Conservation (phyloP, 768 basidiomycete species). For the Gymnopilus junonius region DNA sequence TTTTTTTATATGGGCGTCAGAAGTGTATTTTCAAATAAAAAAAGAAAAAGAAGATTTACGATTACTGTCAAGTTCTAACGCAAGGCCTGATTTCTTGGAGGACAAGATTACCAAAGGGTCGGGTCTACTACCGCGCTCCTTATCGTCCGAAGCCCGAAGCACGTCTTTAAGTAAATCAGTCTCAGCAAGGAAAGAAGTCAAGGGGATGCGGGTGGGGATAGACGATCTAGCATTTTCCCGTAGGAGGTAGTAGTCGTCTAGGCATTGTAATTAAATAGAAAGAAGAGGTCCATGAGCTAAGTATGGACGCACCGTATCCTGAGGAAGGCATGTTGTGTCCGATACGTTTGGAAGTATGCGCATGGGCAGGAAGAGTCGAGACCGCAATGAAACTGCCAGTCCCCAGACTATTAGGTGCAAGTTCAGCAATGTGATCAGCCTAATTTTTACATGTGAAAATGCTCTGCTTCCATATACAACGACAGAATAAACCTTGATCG, state of each 20-base stretch:
- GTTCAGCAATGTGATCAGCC: slow-evolving; percentile 60
- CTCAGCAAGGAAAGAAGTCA: slow-evolving; percentile 41
- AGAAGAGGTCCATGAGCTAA: neutral
- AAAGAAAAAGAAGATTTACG: slow-evolving; percentile 48
- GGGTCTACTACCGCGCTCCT: slow-evolving; percentile 32
- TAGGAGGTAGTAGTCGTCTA: slow-evolving; percentile 73
- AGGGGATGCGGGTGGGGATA: slow-evolving; percentile 53
- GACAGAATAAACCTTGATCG: slow-evolving; percentile 38
- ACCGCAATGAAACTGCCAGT: slow-evolving; percentile 56
- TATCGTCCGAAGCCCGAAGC: slow-evolving; percentile 36
- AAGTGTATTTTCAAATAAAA: neutral
- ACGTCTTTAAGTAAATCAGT: slow-evolving; percentile 53
- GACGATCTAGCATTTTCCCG: slow-evolving; percentile 36
- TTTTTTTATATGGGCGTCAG: neutral
- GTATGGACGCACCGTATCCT: slow-evolving; percentile 58
- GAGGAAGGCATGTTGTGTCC: slow-evolving; percentile 58
- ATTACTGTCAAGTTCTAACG: slow-evolving; percentile 67
- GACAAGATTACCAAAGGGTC: slow-evolving; percentile 57
- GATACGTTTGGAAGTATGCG: slow-evolving; percentile 54
- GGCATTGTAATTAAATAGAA: neutral
- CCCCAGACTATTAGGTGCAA: slow-evolving; percentile 52
- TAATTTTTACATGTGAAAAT: slow-evolving; percentile 20
- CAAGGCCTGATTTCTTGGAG: slow-evolving; percentile 62
- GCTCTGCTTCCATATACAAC: neutral
- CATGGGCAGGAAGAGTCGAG: slow-evolving; percentile 50